Evolutionary conservation across 2,329 filamentous ascomycete species (phyloP), one percentile per base, ranked within the genome.

Genomic region (Taxawa tesnikishii): DNA sequence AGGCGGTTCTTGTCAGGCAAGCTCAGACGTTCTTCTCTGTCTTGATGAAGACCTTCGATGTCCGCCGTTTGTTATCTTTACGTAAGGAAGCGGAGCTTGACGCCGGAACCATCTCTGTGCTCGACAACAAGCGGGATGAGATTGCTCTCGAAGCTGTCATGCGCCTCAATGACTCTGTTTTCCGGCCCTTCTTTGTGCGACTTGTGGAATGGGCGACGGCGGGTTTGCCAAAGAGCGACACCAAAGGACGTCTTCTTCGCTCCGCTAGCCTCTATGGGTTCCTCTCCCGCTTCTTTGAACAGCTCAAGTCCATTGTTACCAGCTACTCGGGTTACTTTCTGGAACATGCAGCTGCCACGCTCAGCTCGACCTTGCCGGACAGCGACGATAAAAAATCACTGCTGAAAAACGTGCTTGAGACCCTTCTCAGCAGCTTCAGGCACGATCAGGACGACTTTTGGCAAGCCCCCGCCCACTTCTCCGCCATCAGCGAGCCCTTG

Each of bases 371-470:
- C 47, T 54, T 50, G 31, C 49, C 54, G 1, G 47, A 51, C 6
- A 59, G 65, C 34, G 60, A 63, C 11, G 49, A 59, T 12, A 65
- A 70, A 13, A 67, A 73, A 43, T 58, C 65, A 27, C 68, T 94
- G 4, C 83, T 83, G 70, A 62, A 66, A 25, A 70, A 73, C 12
- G 73, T 83, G 3, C 68, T 96, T 31, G 63, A 66, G 32, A 81
- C 84, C 13, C 66, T 96, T 28, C 63, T 69, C 16, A 78, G 75
- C 44, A 79, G 75, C 45, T 94, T 96, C 50, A 70, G 80, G 55
- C 75, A 94, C 53, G 90, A 96, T 51, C 82, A 93, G 58, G 85
- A 93, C 53, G 69, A 85, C 55, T 96, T 94, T 63, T 96, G 87
- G 87, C 85, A 94, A 65, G 75, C 82, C 1, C 88, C 90, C 0